Base-by-base conservation (phyloP, 371 early-diverging fungal species). In the Actinomortierella ambigua region DNA sequence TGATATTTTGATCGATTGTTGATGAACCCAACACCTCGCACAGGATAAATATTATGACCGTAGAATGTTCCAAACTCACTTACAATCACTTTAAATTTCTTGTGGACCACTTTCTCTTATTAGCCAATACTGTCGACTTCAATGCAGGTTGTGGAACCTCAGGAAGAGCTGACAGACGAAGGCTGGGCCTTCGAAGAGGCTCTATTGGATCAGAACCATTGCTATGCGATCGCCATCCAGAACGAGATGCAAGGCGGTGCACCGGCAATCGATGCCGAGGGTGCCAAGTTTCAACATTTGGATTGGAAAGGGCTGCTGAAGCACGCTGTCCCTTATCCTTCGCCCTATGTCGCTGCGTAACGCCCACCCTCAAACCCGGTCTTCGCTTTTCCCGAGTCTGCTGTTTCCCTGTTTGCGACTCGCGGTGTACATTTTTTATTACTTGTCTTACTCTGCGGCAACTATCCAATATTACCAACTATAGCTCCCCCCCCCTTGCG, bases 141-240 rank as follows among this genome's bases (percentile, higher is more conserved):
- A 15, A 57, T 73, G 18, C 28, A 44, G 17, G 61, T 66, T 15
- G 47, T 63, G 15, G 61, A 55, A 20, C 63, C 63, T 23, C 18
- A 55, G 28, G 64, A 67, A 14, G 28, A 63, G 8, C 26, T 55
- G 15, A 59, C 59, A 28, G 55, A 50, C 23, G 55, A 73, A 20
- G 67, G 57, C 3, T 73, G 75, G 75, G 51, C 55, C 7, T 63
- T 73, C 28, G 75, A 73, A 15, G 75, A 73, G 43, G 75, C 63
- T 4, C 43, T 73, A 41, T 51, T 73, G 23, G 75, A 73, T 9
- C 22, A 55, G 1, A 53, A 63, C 0, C 75, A 73, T 22, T 73
- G 75, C 41, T 73, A 73, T 26, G 75, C 75, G 1, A 61, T 73
- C 29, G 75, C 75, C 3, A 67, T 57, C 3, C 63, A 63, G 22